Base-by-base conservation (phyloP, 163 green algal genomes). In the Trebouxia gelatinosa region DNA sequence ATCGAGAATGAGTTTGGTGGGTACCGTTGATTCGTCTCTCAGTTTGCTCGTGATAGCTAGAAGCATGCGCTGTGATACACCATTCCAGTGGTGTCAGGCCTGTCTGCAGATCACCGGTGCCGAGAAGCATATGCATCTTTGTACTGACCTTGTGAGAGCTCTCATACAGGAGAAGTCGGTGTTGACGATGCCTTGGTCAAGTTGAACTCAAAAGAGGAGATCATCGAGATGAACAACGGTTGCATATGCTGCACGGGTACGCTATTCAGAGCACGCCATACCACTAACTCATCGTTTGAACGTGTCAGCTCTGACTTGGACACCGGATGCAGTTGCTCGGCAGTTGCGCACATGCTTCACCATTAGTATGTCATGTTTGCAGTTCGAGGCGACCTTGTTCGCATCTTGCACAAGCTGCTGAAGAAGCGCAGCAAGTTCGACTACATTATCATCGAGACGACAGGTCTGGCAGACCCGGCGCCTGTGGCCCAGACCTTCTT, bases 401-500 rank as follows among this genome's bases (percentile, higher is more conserved):
- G 86, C 40, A 91, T 91, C 74, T 75, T 94, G 6, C 85, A 87
- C 75, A 94, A 91, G 81, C 85, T 93, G 50, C 70, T 90, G 21
- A 88, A 83, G 5, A 68, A 75, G 5, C 67, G 79, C 3, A 67
- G 81, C 66, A 43, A 86, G 57, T 96, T 98, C 77, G 95, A 99
- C 85, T 86, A 94, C 57, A 86, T 99, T n/a, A 81, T 99, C 26
- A 91, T 99, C 26, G 96, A 99, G 85, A 98, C 95, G 0, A 98
- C 96, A 3, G 94, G 94, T 9, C 82, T 99, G 61, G 95, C 95
- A 31, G 94, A 98, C 83, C 95, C 95, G 6, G 89, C 88, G 0
- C 95, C 95, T 57, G 95, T 99, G 76, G 95, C 98, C 78, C 88
- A 91, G 39, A 96, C 91, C 61, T 98, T 99, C 87, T 95, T 93